Evolutionary conservation across 2,329 filamentous ascomycete species (phyloP).

Genomic region (Cryphonectria naterciae): DNA sequence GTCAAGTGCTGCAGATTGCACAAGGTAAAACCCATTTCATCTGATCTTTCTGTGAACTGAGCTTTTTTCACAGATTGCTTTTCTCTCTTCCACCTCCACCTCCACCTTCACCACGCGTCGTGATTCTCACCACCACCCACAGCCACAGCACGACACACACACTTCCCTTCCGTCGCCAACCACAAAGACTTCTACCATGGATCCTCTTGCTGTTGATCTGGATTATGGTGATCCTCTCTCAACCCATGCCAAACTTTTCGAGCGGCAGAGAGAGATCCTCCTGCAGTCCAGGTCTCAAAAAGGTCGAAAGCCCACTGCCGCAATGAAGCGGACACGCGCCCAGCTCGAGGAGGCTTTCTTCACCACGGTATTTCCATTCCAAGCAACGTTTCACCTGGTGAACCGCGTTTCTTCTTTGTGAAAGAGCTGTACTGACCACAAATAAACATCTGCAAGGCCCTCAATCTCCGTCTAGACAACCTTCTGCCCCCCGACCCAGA

Average conservation of each 20-base stretch:
- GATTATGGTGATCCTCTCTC: neutral
- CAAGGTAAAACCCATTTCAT: neutral
- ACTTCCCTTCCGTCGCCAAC: no score
- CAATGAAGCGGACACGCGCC: constrained; percentile 65
- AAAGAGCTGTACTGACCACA: neutral
- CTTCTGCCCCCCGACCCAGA: neutral
- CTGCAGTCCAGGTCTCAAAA: constrained; percentile 38
- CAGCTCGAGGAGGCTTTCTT: constrained; percentile 14
- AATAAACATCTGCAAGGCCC: neutral
- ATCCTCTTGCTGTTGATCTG: neutral
- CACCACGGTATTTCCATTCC: neutral
- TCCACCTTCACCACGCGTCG: neutral
- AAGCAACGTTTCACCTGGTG: neutral
- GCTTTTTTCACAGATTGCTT: neutral
- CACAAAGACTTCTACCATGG: neutral
- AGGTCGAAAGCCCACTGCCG: constrained; percentile 49
- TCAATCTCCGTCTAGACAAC: neutral
- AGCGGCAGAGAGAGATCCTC: constrained; percentile 71
- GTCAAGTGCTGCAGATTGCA: neutral
- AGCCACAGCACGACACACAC: no score
- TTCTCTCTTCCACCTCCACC: neutral
- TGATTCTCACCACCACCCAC: neutral
- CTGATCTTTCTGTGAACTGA: neutral
- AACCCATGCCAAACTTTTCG: neutral
- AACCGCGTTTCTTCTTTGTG: neutral